Evolutionary conservation across 768 basidiomycete species (phyloP).

Genomic region (Xerocomellus intermedius): DNA sequence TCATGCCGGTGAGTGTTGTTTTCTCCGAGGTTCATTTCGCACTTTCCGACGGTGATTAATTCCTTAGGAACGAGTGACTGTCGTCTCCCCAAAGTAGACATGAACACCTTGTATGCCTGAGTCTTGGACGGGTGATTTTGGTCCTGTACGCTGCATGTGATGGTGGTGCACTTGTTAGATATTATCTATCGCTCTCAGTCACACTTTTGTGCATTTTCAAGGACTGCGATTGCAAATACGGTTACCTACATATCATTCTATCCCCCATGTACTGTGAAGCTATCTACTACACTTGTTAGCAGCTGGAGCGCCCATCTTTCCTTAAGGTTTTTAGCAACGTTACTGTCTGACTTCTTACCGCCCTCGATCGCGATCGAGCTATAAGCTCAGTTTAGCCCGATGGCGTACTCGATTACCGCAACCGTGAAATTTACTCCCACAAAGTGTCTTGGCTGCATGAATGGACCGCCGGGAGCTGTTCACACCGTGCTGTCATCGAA

Average conservation of each 20-base stretch:
- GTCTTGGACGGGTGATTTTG: not conserved
- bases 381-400: slow-evolving; percentile 8
- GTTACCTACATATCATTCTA: not conserved
- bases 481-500: not conserved
- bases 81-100: slow-evolving; percentile 20
- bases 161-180: not conserved
- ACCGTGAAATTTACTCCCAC: not conserved
- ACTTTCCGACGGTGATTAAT: not conserved
- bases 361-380: slow-evolving; percentile 21
- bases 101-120: slow-evolving; percentile 22
- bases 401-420: not conserved
- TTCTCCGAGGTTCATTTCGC: not conserved
- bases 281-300: not conserved
- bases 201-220: not conserved
- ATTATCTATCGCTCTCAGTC: not conserved
- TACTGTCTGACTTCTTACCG: slow-evolving; percentile 1
- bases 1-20: slow-evolving; percentile 23
- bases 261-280: not conserved
- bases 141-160: not conserved
- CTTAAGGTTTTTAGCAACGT: not conserved
- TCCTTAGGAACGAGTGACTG: slow-evolving; percentile 24
- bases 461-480: not conserved
- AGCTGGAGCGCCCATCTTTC: not conserved
- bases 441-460: not conserved
- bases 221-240: not conserved